Evolutionary conservation across 257 asterid genomes (phyloP), one percentile per base, ranked within the genome.

Genomic region (Sherardia arvensis): DNA sequence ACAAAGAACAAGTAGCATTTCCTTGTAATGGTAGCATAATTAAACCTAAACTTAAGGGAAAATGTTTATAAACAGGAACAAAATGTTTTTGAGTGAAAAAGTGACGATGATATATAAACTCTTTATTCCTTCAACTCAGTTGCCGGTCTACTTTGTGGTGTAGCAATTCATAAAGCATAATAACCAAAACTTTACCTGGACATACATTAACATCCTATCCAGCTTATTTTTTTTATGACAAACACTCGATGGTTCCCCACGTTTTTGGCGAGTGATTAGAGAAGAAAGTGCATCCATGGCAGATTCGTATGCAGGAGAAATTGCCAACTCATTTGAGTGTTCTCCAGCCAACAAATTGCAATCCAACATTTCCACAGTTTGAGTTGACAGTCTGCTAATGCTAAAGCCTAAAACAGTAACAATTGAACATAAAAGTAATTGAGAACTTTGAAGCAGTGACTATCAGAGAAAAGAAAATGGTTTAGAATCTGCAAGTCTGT

Each of bases 221-320:
- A 85, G 65, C 74, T 87, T 90, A 55, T 67, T 23, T 59, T 79
- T 77, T 65, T 64, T 84, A 59, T 55, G 64, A 73, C 69, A 65
- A 25, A 53, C 47, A 7, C 58, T 43, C 26, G 86, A 67, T 67
- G 53, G 70, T 20, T 76, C 86, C 61, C 89, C 89, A 61, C 92
- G 81, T 45, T 74, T 81, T 73, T 85, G 76, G 70, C 81, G 54
- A 38, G 84, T 77, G 72, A 90, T 85, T 69, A 90, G 97, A 68
- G 92, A 87, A 4, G 97, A 90, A 74, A 90, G 95, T 54, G 94
- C 86, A 70, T 87, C 95, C 97, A 90, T 90, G 64, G 91, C 87
- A 75, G 79, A 56, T 51, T 90, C 95, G 78, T 87, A 90, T 7
- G 84, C 64, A 38, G 90, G 74, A 23, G 80, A 70, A 68, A 66